phyloP scores from a whole-genome alignment of 202 grass and related monocot genomes.

The Carex arenaria region DNA sequence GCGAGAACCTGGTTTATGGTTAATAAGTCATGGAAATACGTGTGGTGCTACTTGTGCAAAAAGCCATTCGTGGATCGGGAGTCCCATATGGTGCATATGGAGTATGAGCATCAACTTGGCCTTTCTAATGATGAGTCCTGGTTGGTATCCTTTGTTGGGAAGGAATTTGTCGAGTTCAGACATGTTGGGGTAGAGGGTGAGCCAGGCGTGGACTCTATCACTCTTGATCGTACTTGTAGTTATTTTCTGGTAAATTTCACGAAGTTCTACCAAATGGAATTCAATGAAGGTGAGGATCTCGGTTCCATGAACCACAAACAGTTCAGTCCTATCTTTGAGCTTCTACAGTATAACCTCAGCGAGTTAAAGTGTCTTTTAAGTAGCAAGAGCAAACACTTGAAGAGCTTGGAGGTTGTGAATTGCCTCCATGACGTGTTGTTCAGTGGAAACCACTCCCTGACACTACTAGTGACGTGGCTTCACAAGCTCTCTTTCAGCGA shows the following conservation, averaged over 20 bases:
- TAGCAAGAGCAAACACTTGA: neutral
- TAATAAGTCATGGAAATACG: neutral
- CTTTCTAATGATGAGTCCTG: neutral
- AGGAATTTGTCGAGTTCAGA: neutral
- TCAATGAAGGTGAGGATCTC: neutral
- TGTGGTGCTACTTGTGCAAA: neutral
- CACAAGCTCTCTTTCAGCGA: neutral
- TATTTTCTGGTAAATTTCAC: neutral
- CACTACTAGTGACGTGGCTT: neutral
- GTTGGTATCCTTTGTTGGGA: neutral
- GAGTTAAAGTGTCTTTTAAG: neutral
- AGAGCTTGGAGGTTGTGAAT: neutral
- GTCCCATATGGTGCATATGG: neutral
- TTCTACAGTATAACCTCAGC: neutral
- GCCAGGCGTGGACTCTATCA: neutral
- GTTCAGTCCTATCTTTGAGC: neutral
- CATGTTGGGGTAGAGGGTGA: neutral
- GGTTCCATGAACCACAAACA: neutral
- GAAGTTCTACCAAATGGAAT: neutral
- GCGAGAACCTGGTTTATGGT: neutral
- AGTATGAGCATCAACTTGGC: neutral
- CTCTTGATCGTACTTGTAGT: neutral
- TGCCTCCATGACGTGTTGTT: neutral
- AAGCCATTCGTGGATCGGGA: neutral
- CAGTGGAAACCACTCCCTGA: neutral